phyloP scores from a whole-genome alignment of 306 rosid genomes.

The Comarum palustre region DNA sequence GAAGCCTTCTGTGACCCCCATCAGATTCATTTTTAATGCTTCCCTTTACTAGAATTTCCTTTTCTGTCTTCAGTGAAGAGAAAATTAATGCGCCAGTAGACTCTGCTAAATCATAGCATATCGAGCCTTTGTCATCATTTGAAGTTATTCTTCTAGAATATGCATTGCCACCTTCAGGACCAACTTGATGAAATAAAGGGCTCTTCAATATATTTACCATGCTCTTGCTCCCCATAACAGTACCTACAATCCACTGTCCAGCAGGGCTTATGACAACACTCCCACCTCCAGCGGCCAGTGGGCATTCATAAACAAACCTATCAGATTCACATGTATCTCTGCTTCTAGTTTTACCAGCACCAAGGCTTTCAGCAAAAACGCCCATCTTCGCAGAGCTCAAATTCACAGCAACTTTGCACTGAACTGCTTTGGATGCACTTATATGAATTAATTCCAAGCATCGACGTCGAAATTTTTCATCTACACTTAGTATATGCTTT shows the following conservation, averaged over 20 bases:
- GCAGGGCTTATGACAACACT: slow-evolving; percentile 36
- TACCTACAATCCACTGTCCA: slow-evolving; percentile 52
- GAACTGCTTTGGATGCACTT: slow-evolving; percentile 58
- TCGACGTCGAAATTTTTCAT: slow-evolving; percentile 76
- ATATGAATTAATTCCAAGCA: slow-evolving; percentile 70
- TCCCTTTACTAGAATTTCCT: slow-evolving; percentile 32
- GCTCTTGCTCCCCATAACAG: slow-evolving; percentile 89
- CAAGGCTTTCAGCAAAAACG: slow-evolving; percentile 43
- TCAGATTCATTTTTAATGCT: slow-evolving; percentile 39
- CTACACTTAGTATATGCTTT: slow-evolving; percentile 67
- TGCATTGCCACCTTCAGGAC: slow-evolving; percentile 38
- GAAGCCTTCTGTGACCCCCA: slow-evolving; percentile 41
- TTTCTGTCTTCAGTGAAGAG: slow-evolving; percentile 38
- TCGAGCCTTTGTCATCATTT: slow-evolving; percentile 44
- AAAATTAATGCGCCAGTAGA: slow-evolving; percentile 42
- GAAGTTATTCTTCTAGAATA: slow-evolving; percentile 37
- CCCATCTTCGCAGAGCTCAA: slow-evolving; percentile 42
- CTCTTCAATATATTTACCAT: slow-evolving; percentile 74
- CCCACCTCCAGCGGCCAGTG: slow-evolving; percentile 26
- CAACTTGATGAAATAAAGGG: slow-evolving; percentile 55
- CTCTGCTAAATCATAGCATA: slow-evolving; percentile 42
- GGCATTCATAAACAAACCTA: slow-evolving; percentile 35
- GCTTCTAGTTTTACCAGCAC: slow-evolving; percentile 25
- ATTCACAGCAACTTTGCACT: slow-evolving; percentile 41
- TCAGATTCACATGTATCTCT: slow-evolving; percentile 35